These are phyloP conservation scores for Alternaria tenuissima DNA, from an alignment of 2,329 filamentous ascomycete species.

Conservation along the genomic window DNA sequence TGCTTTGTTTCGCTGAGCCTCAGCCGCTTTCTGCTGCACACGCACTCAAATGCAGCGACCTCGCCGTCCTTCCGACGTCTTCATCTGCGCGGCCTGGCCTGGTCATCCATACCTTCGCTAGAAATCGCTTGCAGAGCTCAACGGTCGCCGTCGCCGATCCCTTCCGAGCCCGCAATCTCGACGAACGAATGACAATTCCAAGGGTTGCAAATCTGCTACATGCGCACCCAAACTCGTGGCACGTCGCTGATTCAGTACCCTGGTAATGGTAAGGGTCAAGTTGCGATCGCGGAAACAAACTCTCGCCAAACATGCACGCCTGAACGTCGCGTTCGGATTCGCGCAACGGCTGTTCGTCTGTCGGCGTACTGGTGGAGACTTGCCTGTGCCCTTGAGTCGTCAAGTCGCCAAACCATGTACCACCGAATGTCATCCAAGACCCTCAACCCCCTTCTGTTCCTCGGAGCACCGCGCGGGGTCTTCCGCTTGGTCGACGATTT, in stretches of 20 bases:
- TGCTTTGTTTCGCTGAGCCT: conserved; percentile 26
- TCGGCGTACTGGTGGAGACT: conserved; percentile 7
- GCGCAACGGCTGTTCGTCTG: conserved; percentile 17
- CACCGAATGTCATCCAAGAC: conserved; percentile 14
- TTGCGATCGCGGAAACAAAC: conserved; percentile 20
- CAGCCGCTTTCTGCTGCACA: conserved; percentile 22
- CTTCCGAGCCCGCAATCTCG: conserved; percentile 20
- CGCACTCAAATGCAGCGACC: conserved; percentile 31
- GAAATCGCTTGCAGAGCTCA: conserved; percentile 27
- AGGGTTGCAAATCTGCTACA: conserved; percentile 3
- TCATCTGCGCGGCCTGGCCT: conserved; percentile 15
- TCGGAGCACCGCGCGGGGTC: conserved; percentile 10
- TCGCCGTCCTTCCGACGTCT: conserved; percentile 32
- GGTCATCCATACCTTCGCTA: conserved; percentile 20
- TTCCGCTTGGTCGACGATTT: conserved; percentile 15
- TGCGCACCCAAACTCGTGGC: background rate
- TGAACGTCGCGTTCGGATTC: conserved; percentile 23
- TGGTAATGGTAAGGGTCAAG: conserved; percentile 6
- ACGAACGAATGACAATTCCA: background rate
- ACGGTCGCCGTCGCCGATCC: conserved; percentile 35
- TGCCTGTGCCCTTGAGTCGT: conserved; percentile 11
- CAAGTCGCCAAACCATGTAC: conserved; percentile 16
- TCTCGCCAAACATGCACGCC: conserved; percentile 12
- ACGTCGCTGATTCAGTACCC: conserved; percentile 23
- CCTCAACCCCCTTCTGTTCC: conserved; percentile 10